Conservation (phyloP, 2,329 filamentous ascomycete species). For the Lasiodiplodia gonubiensis region DNA sequence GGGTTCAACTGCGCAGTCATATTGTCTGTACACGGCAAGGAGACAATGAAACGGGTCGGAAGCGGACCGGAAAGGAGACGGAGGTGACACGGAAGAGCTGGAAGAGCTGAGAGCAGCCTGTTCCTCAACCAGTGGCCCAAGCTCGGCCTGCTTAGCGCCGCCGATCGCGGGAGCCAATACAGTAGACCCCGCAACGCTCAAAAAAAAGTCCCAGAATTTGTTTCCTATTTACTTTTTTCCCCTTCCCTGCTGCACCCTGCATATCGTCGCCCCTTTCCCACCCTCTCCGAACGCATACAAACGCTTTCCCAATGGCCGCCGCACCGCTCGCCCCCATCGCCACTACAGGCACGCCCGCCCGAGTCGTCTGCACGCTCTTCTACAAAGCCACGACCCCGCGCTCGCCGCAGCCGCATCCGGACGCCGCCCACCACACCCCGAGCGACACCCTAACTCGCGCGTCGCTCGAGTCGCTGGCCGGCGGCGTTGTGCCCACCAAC, state of each 20-base stretch:
- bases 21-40: slow-evolving; percentile 30
- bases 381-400: slow-evolving; percentile 45
- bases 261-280: not conserved
- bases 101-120: slow-evolving; percentile 2
- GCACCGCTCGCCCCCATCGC: slow-evolving; percentile 8
- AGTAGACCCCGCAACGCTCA: not conserved
- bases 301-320: not conserved
- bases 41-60: not conserved
- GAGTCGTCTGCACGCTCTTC: slow-evolving; percentile 47
- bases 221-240: not conserved
- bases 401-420: slow-evolving; percentile 46
- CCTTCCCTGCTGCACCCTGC: not conserved
- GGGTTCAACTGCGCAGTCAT: slow-evolving; percentile 33
- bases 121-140: not conserved
- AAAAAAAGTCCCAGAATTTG: slow-evolving; percentile 5
- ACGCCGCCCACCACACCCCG: slow-evolving; percentile 48
- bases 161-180: not conserved
- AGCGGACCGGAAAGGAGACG: not conserved
- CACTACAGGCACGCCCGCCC: slow-evolving; percentile 28
- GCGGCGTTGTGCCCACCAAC: slow-evolving; percentile 57
- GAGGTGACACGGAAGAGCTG: slow-evolving; percentile 9
- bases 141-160: not conserved
- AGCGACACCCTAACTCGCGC: slow-evolving; percentile 40
- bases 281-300: not conserved
- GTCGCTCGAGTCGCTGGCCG: slow-evolving; percentile 43